phyloP scores from a whole-genome alignment of 2,329 filamentous ascomycete genomes.

The Lachnellula hyalina region DNA sequence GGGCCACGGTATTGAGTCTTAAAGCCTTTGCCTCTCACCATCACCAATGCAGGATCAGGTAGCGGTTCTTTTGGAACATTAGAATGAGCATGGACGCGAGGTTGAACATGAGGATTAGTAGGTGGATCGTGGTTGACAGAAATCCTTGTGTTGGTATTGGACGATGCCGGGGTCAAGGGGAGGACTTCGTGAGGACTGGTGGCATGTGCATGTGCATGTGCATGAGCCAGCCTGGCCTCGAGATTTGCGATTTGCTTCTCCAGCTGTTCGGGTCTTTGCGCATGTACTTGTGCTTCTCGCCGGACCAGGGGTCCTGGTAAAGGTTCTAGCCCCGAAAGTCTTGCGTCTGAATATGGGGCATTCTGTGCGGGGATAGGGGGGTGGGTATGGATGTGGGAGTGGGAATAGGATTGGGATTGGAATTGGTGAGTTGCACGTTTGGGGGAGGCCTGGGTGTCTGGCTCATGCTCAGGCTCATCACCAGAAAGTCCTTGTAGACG shows the following conservation, averaged over 20 bases:
- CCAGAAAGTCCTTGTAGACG: background rate
- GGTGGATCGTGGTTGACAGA: background rate
- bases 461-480: background rate
- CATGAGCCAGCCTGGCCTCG: background rate
- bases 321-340: background rate
- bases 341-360: background rate
- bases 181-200: background rate
- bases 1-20: slow-evolving; percentile 3
- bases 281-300: background rate
- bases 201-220: background rate
- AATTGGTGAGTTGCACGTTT: background rate
- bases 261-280: background rate
- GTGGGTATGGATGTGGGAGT: background rate
- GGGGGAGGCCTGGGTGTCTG: background rate
- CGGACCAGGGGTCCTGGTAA: background rate
- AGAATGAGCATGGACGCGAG: background rate
- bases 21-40: slow-evolving; percentile 1
- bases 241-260: background rate
- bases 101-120: background rate
- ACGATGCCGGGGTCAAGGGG: background rate
- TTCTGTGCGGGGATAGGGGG: background rate
- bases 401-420: background rate
- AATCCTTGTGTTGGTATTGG: background rate
- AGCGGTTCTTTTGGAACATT: background rate
- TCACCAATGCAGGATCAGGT: background rate